A percentile compares a stretch with the other conserved stretches of the same genome.
phyloP scores from a whole-genome alignment of 176 grass and related monocot species.

The Hyparrhenia diplandra region DNA sequence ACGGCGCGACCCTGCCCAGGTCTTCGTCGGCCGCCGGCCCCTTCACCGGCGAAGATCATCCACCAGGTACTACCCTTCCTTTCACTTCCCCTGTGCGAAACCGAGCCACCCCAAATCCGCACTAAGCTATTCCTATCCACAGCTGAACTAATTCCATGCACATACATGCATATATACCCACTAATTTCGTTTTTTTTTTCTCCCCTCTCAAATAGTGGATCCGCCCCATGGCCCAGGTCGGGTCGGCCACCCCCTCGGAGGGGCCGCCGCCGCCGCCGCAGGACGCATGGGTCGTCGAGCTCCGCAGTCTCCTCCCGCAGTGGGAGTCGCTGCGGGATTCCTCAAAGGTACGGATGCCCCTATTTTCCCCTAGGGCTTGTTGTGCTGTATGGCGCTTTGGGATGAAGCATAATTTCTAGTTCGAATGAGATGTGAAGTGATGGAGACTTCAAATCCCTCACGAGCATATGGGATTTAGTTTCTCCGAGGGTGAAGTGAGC shows the following conservation, averaged over 20 bases:
- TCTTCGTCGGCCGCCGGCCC: not conserved
- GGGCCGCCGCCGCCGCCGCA: not conserved
- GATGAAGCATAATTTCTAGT: too few relatives aligned
- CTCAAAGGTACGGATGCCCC: conserved; percentile 34
- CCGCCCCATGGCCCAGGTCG: not conserved
- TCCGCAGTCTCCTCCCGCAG: conserved; percentile 25
- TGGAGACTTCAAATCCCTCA: too few relatives aligned
- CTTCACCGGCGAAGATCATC: not conserved
- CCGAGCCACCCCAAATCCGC: not conserved
- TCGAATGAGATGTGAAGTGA: too few relatives aligned
- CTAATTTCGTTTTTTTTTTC: not conserved
- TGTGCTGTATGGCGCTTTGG: not conserved
- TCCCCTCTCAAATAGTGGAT: not conserved
- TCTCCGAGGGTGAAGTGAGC: too few relatives aligned
- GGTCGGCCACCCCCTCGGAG: not conserved
- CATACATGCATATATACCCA: not conserved
- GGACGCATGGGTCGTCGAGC: conserved; percentile 48
- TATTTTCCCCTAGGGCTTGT: not conserved
- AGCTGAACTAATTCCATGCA: not conserved
- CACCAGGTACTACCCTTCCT: not conserved
- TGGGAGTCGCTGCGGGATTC: conserved; percentile 54
- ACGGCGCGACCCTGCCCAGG: not conserved
- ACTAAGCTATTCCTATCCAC: not conserved
- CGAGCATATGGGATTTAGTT: too few relatives aligned
- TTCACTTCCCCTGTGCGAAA: not conserved